Conservation (phyloP, 2,329 filamentous ascomycete species). For the Davidsoniella neocaledoniae region DNA sequence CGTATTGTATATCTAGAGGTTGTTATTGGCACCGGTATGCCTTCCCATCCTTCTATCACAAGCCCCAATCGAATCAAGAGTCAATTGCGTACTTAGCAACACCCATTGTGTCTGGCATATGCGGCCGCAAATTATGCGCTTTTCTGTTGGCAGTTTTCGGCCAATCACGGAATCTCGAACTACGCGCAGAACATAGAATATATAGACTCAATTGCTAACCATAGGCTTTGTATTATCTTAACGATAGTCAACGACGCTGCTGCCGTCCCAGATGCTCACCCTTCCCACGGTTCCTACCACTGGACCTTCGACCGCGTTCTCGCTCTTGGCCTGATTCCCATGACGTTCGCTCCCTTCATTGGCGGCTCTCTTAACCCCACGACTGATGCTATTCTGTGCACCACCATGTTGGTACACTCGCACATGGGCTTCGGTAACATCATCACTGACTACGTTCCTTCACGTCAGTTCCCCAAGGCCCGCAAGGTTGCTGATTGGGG, state of each 20-base stretch:
- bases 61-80: background rate
- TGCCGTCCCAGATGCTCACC: constrained; percentile 51
- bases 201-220: constrained; percentile 7
- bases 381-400: constrained; percentile 72
- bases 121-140: background rate
- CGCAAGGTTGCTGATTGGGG: constrained; percentile 57
- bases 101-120: background rate
- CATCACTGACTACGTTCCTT: constrained; percentile 83
- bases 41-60: background rate
- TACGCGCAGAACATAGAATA: background rate
- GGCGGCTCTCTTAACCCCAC: constrained; percentile 80
- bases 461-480: constrained; percentile 47
- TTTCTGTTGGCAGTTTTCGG: background rate
- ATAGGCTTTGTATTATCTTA: background rate
- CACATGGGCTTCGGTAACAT: constrained; percentile 88
- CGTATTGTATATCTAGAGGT: constrained; percentile 35
- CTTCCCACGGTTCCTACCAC: constrained; percentile 89
- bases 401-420: constrained; percentile 72
- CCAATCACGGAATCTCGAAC: background rate
- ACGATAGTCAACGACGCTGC: constrained; percentile 68
- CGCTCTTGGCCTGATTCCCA: constrained; percentile 64
- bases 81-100: background rate
- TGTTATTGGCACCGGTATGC: constrained; percentile 57
- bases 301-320: constrained; percentile 91
- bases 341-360: constrained; percentile 83